Conservation (phyloP, 495 filamentous ascomycete species). For the Neurospora sp. region DNA sequence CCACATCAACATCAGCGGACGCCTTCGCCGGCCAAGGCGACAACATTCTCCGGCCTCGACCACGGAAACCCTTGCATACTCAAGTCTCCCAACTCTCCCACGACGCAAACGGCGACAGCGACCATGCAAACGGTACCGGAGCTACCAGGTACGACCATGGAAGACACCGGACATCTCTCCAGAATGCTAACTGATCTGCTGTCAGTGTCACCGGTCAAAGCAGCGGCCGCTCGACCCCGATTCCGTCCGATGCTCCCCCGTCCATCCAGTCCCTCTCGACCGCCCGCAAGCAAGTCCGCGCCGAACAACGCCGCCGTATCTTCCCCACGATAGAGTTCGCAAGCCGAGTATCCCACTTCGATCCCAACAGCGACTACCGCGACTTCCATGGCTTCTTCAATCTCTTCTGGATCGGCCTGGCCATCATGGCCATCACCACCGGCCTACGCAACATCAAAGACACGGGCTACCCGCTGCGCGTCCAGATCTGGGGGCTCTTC, state of each 20-base stretch:
- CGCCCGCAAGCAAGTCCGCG: conserved; percentile 75
- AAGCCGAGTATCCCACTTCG: conserved; percentile 91
- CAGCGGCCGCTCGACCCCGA: conserved; percentile 81
- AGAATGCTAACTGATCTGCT: conserved; percentile 1
- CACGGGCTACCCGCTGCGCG: conserved; percentile 73
- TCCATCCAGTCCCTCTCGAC: conserved; percentile 77
- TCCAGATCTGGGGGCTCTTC: conserved; percentile 79
- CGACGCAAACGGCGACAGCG: conserved; percentile 11
- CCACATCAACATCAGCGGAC: conserved; percentile 19
- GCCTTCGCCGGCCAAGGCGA: conserved; percentile 16
- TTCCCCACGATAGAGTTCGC: conserved; percentile 96
- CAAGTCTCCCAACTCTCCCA: conserved; percentile 29
- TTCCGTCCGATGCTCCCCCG: conserved; percentile 84
- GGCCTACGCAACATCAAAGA: conserved; percentile 89
- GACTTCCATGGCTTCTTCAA: conserved; percentile 97
- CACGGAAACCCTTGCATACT: conserved; percentile 33
- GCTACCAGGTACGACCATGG: background rate
- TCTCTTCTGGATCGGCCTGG: conserved; percentile 91
- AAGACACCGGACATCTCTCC: background rate
- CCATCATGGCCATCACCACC: conserved; percentile 93
- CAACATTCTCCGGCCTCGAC: conserved; percentile 31
- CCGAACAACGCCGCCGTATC: conserved; percentile 67
- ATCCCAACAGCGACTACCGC: conserved; percentile 80
- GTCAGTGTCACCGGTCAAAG: background rate
- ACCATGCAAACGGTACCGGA: background rate